Evolutionary conservation across 208 protist species (phyloP).

Genomic region (Leishmania lainsoni): DNA sequence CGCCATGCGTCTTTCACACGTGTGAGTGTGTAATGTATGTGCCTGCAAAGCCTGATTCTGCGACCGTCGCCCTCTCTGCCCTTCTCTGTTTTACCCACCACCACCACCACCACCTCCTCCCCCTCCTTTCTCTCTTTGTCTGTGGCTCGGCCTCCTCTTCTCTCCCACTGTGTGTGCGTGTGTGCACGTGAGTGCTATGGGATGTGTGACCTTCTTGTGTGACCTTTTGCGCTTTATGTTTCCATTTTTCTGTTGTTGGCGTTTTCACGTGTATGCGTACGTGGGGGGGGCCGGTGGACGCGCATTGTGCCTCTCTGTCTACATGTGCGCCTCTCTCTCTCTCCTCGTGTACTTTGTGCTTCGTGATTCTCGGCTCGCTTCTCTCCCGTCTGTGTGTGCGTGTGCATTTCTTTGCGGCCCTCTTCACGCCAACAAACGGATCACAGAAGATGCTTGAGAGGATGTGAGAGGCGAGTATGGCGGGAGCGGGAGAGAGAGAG

Average conservation of each 20-base stretch:
- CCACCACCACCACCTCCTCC: not conserved
- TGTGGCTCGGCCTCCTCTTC: not conserved
- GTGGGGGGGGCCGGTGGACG: not conserved
- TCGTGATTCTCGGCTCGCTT: not conserved
- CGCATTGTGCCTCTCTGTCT: not conserved
- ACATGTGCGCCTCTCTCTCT: not conserved
- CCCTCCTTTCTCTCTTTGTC: not conserved
- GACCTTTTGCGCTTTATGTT: not conserved
- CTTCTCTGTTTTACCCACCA: not conserved
- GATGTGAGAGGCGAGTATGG: not conserved
- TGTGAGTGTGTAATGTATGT: not conserved
- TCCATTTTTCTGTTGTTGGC: not conserved
- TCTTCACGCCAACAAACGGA: not conserved
- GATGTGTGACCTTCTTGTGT: constrained; percentile 1
- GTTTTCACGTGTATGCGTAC: not conserved
- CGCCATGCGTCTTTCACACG: not conserved
- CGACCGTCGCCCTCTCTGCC: not conserved
- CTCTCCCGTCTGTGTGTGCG: not conserved
- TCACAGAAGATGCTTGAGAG: not conserved
- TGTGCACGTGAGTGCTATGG: not conserved
- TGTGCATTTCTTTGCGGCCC: not conserved
- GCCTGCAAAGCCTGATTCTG: not conserved
- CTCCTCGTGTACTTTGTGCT: not conserved
- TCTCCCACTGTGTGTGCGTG: not conserved
- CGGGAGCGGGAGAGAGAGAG: not conserved